Evolutionary conservation across 2,329 filamentous ascomycete species (phyloP), one percentile per base, ranked within the genome.

Genomic region (Cyanodermella asteris): DNA sequence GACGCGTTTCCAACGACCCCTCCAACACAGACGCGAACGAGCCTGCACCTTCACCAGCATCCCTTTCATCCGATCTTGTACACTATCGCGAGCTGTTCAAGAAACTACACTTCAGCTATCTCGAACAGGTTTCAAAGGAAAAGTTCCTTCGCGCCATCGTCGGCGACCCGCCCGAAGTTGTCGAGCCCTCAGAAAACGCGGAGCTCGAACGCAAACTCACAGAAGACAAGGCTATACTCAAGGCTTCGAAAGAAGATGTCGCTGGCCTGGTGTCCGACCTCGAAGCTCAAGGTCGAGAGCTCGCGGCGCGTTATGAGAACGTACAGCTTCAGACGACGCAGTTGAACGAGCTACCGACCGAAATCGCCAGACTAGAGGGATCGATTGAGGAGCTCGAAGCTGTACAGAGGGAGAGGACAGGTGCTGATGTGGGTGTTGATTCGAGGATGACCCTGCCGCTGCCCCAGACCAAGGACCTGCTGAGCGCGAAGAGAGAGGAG

Each of bases 51-150:
- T 77, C 71, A 7, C 80, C 82, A 1, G 64, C 73, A 10, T 72
- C 72, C 11, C 59, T 94, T 6, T 70, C 77, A 34, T 77, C 76
- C 15, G 84, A 94, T 47, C 59, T 94, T 15, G 59, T 63, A 16
- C 82, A 94, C 49, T 93, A 94, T 55, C 35, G 69, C 52, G 82
- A 93, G 50, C 65, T 94, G 12, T 97, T 94, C 50, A 74, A 80
- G 20, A 94, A 97, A 53, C 62, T 94, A 19, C 78, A 84, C 38
- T 94, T 94, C 56, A 90, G 77, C 35, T 94, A 94, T 50, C 75
- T 93, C 38, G 87, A 97, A 51, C 87, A 94, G 56, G 81, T 94
- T 33, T 94, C 84, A 22, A 97, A 94, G 51, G 87, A 97, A 47
- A 91, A 91, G 42, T 94, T 93, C 48, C 72, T 97, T 27, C 77